Conservation (phyloP, 2,329 filamentous ascomycete species). For the Alternaria alternata region DNA sequence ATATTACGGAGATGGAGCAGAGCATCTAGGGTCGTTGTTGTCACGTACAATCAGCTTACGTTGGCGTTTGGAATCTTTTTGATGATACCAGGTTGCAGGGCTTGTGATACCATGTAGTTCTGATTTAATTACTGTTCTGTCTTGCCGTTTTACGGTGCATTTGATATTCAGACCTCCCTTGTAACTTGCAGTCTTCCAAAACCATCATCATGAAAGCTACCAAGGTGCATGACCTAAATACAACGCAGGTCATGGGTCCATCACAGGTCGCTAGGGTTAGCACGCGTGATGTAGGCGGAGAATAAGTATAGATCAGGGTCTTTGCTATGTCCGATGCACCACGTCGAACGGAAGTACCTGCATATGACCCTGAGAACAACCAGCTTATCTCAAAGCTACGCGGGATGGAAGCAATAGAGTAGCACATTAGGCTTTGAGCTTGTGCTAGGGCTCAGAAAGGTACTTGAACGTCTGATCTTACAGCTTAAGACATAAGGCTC, state of each 20-base stretch:
- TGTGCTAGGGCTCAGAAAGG: not conserved
- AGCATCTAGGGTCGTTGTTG: slow-evolving; percentile 52
- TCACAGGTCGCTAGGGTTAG: not conserved
- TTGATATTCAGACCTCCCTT: not conserved
- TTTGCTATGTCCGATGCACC: not conserved
- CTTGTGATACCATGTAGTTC: slow-evolving; percentile 14
- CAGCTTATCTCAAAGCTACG: not conserved
- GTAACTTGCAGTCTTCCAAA: not conserved
- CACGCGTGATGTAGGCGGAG: not conserved
- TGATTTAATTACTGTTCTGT: slow-evolving; percentile 1
- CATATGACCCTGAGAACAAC: not conserved
- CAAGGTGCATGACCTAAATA: not conserved
- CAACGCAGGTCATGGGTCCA: not conserved
- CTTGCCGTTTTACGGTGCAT: not conserved
- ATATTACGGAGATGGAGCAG: slow-evolving; percentile 99
- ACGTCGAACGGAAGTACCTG: not conserved
- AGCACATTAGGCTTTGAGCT: not conserved
- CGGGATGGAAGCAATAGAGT: not conserved
- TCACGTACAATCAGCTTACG: slow-evolving; percentile 7
- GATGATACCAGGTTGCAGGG: slow-evolving; percentile 13
- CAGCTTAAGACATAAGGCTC: not conserved
- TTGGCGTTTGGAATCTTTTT: slow-evolving; percentile 16
- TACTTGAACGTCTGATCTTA: not conserved
- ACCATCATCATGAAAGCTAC: not conserved
- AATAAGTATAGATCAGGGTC: not conserved